phyloP scores from a whole-genome alignment of 2,329 filamentous ascomycete genomes.

The Alternaria triticina region DNA sequence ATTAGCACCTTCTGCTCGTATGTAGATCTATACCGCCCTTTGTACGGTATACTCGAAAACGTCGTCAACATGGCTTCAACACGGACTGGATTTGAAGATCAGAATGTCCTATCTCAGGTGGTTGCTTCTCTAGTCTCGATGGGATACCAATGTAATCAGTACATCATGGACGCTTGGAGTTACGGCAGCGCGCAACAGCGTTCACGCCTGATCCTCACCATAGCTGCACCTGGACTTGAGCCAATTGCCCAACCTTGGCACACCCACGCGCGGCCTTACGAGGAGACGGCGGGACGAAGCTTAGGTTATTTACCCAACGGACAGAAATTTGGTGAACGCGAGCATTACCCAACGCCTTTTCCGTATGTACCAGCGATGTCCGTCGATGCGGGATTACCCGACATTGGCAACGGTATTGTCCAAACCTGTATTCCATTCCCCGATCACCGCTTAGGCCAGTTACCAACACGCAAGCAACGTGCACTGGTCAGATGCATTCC shows the following conservation, averaged over 20 bases:
- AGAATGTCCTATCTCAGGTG: constrained; percentile 76
- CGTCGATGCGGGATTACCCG: constrained; percentile 66
- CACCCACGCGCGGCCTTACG: constrained; percentile 67
- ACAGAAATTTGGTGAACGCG: constrained; percentile 62
- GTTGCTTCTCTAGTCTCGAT: constrained; percentile 75
- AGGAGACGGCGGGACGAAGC: constrained; percentile 35
- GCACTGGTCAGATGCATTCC: constrained; percentile 66
- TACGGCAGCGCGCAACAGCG: constrained; percentile 71
- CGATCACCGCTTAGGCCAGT: constrained; percentile 65
- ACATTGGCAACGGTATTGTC: constrained; percentile 65
- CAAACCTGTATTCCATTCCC: constrained; percentile 70
- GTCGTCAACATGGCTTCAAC: constrained; percentile 69
- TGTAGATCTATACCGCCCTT: constrained; percentile 75
- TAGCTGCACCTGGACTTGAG: constrained; percentile 69
- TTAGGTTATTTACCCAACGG: constrained; percentile 58
- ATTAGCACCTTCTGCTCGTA: constrained; percentile 77
- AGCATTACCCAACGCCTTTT: constrained; percentile 65
- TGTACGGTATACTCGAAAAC: constrained; percentile 81
- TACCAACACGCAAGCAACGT: constrained; percentile 39
- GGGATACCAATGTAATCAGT: constrained; percentile 76
- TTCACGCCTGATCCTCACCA: constrained; percentile 72
- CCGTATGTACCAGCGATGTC: constrained; percentile 60
- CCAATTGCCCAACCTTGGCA: constrained; percentile 63
- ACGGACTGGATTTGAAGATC: constrained; percentile 52
- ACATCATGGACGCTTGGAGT: constrained; percentile 72